phyloP scores from a whole-genome alignment of 495 filamentous ascomycete genomes.

The Penicillium argentinense region DNA sequence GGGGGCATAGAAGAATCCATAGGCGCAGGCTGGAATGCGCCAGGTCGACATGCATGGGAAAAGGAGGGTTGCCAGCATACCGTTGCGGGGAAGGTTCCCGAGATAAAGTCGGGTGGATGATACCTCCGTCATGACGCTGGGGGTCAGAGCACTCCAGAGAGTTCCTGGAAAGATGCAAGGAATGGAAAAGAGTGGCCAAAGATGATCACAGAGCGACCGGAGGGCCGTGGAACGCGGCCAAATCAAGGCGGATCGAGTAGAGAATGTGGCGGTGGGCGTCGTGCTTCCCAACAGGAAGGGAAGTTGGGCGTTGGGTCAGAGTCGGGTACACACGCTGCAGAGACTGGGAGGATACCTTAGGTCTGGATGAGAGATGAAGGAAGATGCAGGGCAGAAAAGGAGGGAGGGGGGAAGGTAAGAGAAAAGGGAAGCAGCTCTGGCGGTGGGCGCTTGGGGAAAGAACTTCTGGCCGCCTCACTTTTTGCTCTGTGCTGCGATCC shows the following conservation, averaged over 20 bases:
- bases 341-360: slow-evolving; percentile 2
- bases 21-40: slow-evolving; percentile 11
- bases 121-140: slow-evolving; percentile 60
- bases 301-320: slow-evolving; percentile 4
- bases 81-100: slow-evolving; percentile 94
- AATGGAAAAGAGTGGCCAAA: slow-evolving; percentile 17
- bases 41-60: slow-evolving; percentile 18
- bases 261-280: slow-evolving; percentile 1
- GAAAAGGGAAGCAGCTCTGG: slow-evolving; percentile 20
- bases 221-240: slow-evolving; percentile 1
- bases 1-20: slow-evolving; percentile 12
- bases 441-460: slow-evolving; percentile 22
- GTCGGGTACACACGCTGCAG: slow-evolving; percentile 3
- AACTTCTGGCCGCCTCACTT: slow-evolving; percentile 39
- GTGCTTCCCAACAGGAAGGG: not conserved
- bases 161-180: slow-evolving; percentile 4
- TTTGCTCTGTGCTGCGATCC: slow-evolving; percentile 31
- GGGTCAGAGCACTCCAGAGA: slow-evolving; percentile 2
- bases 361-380: slow-evolving; percentile 22
- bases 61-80: slow-evolving; percentile 61
- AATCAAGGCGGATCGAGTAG: slow-evolving; percentile 15
- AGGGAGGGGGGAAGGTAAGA: slow-evolving; percentile 15
- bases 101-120: slow-evolving; percentile 93
- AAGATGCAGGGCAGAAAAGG: slow-evolving; percentile 35
- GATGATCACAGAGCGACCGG: slow-evolving; percentile 5